Conservation (phyloP, 2,329 filamentous ascomycete genomes). For the Dactylellina haptotyla region DNA sequence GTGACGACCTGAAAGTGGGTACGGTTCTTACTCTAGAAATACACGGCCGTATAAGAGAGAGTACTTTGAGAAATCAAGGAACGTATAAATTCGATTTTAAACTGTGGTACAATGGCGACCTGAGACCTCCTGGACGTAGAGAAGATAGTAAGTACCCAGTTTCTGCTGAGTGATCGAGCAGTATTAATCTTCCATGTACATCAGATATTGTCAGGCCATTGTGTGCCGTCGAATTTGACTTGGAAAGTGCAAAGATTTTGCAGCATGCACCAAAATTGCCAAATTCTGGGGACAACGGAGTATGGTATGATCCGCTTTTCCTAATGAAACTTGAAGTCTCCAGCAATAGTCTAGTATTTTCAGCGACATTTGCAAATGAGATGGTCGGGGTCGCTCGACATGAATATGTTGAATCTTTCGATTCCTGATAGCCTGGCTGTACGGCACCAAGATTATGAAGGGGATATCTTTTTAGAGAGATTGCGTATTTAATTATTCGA, state of each 20-base stretch:
- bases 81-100: slow-evolving; percentile 9
- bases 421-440: neutral
- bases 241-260: slow-evolving; percentile 10
- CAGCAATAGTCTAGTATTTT: slow-evolving; percentile 1
- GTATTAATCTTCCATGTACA: too few species aligned
- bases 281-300: neutral
- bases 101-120: slow-evolving; percentile 5
- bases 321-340: slow-evolving; percentile 1
- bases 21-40: neutral
- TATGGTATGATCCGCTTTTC: slow-evolving; percentile 3
- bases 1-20: slow-evolving; percentile 13
- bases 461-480: too few species aligned
- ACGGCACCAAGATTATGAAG: too few species aligned
- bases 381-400: slow-evolving; percentile 1
- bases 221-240: slow-evolving; percentile 1
- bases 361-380: neutral
- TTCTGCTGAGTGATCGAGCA: too few species aligned
- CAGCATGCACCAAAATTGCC: neutral
- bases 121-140: neutral
- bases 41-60: neutral
- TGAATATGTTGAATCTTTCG: neutral
- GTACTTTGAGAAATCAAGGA: neutral
- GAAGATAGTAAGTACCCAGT: slow-evolving; percentile 3
- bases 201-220: neutral
- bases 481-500: too few species aligned